Percentiles rank a stretch among this genome's conserved stretches.
phyloP scores from a whole-genome alignment of 169 alveolate genomes.

The Blepharisma undulans region DNA sequence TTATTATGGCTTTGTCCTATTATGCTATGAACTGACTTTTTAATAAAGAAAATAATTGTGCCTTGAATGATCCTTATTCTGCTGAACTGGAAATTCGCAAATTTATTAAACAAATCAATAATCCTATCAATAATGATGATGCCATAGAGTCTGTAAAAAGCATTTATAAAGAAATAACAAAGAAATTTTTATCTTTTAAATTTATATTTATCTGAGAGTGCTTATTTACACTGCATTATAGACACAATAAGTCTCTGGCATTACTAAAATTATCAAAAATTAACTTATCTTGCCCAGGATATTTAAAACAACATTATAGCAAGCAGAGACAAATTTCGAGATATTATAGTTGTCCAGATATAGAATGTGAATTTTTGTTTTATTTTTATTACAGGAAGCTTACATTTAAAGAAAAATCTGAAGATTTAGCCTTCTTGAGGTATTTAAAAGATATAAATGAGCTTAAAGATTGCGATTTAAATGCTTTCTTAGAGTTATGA shows the following conservation, averaged over 20 bases:
- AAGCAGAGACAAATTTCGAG: not conserved
- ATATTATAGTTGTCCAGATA: not conserved
- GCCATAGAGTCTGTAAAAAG: not conserved
- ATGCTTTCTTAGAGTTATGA: not conserved
- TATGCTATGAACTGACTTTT: not conserved
- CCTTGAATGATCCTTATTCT: not conserved
- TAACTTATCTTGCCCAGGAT: not conserved
- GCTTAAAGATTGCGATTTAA: not conserved
- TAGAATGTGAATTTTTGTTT: constrained; percentile 3
- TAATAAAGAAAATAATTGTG: not conserved
- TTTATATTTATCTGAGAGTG: constrained; percentile 1
- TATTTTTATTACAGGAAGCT: not conserved
- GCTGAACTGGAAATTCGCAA: not conserved
- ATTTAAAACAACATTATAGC: not conserved
- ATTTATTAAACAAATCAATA: not conserved
- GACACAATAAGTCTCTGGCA: not conserved
- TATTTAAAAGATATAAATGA: not conserved
- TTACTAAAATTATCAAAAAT: not conserved
- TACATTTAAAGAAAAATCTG: not conserved
- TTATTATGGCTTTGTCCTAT: not conserved
- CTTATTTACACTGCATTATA: not conserved
- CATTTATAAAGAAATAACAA: not conserved
- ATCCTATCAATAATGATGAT: not conserved
- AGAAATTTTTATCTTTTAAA: not conserved
- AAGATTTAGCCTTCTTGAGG: not conserved